A percentile compares a stretch with the other conserved stretches of the same genome.
Evolutionary conservation across 371 early-diverging fungal species (phyloP).

Genomic region (Blastocladiella emersonii): DNA sequence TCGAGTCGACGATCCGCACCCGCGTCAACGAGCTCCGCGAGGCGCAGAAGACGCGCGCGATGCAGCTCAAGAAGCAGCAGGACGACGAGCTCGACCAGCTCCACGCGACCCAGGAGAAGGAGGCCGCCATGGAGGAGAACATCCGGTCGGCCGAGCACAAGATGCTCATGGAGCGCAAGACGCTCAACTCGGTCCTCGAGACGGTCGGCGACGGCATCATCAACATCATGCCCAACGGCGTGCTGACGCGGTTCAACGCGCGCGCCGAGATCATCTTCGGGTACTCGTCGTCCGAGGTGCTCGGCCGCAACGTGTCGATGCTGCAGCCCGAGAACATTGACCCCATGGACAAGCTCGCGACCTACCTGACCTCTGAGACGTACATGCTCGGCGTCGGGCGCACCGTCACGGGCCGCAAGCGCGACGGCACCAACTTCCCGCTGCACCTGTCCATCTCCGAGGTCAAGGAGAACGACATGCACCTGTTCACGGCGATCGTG

Average conservation of each 20-base stretch:
- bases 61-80: constrained; percentile 10
- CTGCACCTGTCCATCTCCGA: constrained; percentile 21
- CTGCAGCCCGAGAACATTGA: constrained; percentile 16
- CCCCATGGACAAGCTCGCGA: not conserved
- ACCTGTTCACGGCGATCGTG: constrained; percentile 25
- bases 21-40: constrained; percentile 6
- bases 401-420: constrained; percentile 11
- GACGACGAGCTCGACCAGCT: constrained; percentile 12
- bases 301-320: constrained; percentile 17
- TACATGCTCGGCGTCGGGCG: constrained; percentile 5
- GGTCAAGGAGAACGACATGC: constrained; percentile 18
- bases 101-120: constrained; percentile 16
- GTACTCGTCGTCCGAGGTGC: not conserved
- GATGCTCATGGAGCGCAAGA: constrained; percentile 17
- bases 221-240: constrained; percentile 15
- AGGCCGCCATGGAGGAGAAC: constrained; percentile 19
- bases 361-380: not conserved
- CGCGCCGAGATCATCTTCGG: constrained; percentile 8
- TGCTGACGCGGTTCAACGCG: constrained; percentile 15
- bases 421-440: constrained; percentile 18
- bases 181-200: constrained; percentile 16
- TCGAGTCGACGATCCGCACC: not conserved
- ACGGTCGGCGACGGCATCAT: constrained; percentile 12
- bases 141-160: constrained; percentile 21
- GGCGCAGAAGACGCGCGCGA: constrained; percentile 8